A percentile compares a stretch with the other conserved stretches of the same genome.
Evolutionary conservation across 257 asterid species (phyloP).

Genomic region (Datura wrightii): DNA sequence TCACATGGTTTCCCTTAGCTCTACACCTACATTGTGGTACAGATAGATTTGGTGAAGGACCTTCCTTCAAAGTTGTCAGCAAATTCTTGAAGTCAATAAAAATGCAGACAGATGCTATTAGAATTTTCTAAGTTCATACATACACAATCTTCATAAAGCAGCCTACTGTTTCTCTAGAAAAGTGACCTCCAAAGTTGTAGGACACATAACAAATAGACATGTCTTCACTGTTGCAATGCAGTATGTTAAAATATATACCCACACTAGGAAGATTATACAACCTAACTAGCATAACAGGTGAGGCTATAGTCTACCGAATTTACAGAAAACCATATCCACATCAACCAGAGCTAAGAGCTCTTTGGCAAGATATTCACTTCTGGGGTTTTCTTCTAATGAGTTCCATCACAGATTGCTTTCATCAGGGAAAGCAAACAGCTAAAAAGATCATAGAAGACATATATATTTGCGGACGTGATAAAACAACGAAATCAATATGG

Average conservation of each 20-base stretch:
- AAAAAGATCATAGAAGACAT: not conserved
- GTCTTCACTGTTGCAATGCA: not conserved
- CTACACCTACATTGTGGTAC: not conserved
- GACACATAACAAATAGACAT: not conserved
- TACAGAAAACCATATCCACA: not conserved
- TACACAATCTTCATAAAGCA: not conserved
- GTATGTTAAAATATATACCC: not conserved
- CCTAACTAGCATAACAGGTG: not conserved
- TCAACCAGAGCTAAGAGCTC: not conserved
- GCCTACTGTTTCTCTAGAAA: not conserved
- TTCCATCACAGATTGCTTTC: not conserved
- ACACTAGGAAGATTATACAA: not conserved
- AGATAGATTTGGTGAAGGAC: not conserved
- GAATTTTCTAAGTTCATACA: not conserved
- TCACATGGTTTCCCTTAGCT: not conserved
- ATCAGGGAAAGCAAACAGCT: constrained; percentile 7
- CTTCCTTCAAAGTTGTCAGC: not conserved
- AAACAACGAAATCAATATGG: not conserved
- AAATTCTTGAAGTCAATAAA: not conserved
- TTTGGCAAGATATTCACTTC: not conserved
- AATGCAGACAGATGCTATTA: not conserved
- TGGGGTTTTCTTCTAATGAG: not conserved
- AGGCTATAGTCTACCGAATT: not conserved
- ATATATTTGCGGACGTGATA: not conserved
- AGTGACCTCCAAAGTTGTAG: constrained; percentile 1